Evolutionary conservation across 2,329 filamentous ascomycete species (phyloP), one percentile per base, ranked within the genome.

Genomic region (Hymenoscyphus linearis): DNA sequence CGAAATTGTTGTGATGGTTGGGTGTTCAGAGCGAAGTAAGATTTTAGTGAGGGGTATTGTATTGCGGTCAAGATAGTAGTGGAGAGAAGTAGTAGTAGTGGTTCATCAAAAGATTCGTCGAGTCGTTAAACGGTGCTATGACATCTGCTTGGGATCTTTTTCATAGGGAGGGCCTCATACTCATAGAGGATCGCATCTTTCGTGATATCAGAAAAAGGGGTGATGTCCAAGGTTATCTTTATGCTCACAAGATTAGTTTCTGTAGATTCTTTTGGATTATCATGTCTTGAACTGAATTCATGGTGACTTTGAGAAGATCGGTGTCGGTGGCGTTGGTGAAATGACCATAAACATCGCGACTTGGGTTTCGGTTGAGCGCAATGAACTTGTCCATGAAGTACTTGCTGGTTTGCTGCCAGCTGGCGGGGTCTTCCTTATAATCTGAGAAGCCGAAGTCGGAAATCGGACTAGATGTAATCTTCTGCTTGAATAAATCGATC

Each of bases 281-380:
- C 86, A 91, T 93, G 74, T 93, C 90, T 76, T 93, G 89, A 60
- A 93, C 90, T 12, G 88, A 91, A 65, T 84, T 82, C 90, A 93
- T 93, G 44, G 90, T 93, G 66, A 91, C 91, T 77, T 92, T 93
- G 67, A 93, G 81, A 65, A 93, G 77, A 71, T 91, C 91, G 36
- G 90, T 85, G 70, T 85, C 82, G 3, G 82, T 85, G 22, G 82
- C 82, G 65, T 84, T 84, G 16, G 82, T 85, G 68, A 81, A 82
- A 67, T 85, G 81, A 18, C 82, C 78, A 66, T 85, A 85, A 60
- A 84, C 82, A 66, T 85, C 82, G 64, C 82, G 79, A 56, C 79
- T 74, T 14, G 79, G 78, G 60, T 79, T 82, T 47, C 88, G 82
- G 75, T 92, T 93, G 64, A 93, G 80, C 25, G 87, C 86, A 59